Percentiles rank a stretch among this genome's conserved stretches.
These are phyloP conservation scores for Mallotus japonicus DNA, from an alignment of 441 rosid species.

Conservation along the genomic window DNA sequence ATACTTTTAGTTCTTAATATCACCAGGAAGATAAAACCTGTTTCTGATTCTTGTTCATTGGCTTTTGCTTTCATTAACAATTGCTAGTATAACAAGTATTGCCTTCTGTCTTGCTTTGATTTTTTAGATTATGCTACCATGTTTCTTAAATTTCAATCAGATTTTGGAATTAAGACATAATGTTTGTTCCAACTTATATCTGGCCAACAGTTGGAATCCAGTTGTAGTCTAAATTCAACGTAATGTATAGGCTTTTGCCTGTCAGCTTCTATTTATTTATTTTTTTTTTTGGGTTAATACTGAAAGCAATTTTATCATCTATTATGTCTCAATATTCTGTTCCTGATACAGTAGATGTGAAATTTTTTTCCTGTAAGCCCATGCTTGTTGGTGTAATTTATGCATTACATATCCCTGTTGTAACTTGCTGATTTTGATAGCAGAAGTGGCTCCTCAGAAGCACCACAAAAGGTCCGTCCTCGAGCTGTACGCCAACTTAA, in stretches of 20 bases:
- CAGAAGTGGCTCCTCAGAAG: constrained; percentile 66
- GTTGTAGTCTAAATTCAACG: background rate
- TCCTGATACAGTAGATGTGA: background rate
- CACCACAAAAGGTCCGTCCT: constrained; percentile 60
- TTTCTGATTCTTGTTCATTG: background rate
- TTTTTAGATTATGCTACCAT: background rate
- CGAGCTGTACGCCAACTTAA: constrained; percentile 62
- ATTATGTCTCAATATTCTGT: background rate
- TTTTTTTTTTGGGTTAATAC: too few relatives aligned
- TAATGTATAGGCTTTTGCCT: background rate
- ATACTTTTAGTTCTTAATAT: background rate
- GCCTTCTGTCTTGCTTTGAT: background rate
- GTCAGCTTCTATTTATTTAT: background rate
- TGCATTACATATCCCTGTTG: background rate
- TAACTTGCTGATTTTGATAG: constrained; percentile 25
- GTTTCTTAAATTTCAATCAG: background rate
- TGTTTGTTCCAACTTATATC: background rate
- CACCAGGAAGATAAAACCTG: background rate
- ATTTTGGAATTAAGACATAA: too few relatives aligned
- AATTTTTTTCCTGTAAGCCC: background rate
- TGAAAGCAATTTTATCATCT: background rate
- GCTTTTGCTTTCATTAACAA: background rate
- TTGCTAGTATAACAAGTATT: background rate
- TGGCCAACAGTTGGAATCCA: background rate
- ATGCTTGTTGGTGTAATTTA: background rate